These are phyloP conservation scores for Kewa caespitosa DNA, from an alignment of 179 eudicot genomes.

Conservation along the genomic window DNA sequence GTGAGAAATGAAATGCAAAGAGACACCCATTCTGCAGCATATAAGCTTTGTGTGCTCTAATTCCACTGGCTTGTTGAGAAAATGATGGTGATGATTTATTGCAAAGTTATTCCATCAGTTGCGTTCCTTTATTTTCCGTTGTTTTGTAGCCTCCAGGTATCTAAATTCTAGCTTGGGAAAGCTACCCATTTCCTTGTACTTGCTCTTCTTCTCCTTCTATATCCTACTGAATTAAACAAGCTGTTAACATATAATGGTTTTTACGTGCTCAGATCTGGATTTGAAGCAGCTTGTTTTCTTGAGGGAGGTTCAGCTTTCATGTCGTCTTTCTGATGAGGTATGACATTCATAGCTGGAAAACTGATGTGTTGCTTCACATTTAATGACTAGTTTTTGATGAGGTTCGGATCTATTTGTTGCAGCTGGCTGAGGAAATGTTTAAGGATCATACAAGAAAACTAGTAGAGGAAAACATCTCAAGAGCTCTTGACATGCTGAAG, in stretches of 20 bases:
- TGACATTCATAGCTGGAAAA: constrained; percentile 5
- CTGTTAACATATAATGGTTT: not conserved
- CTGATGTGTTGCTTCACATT: not conserved
- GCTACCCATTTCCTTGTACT: no score
- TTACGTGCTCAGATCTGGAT: constrained; percentile 53
- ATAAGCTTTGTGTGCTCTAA: no score
- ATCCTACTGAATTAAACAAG: no score
- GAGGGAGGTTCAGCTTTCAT: constrained; percentile 72
- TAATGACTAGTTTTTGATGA: constrained; percentile 40
- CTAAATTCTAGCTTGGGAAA: no score
- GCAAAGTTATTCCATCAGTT: no score
- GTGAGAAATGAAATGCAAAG: no score
- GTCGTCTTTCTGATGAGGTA: constrained; percentile 89
- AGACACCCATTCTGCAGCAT: no score
- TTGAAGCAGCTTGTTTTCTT: constrained; percentile 58
- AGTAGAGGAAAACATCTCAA: constrained; percentile 71
- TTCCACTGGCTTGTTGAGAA: no score
- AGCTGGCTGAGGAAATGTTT: constrained; percentile 89
- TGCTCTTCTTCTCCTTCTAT: no score
- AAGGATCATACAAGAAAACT: constrained; percentile 75
- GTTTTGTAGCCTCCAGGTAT: no score
- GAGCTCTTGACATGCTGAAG: constrained; percentile 59
- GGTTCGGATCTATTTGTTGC: constrained; percentile 27
- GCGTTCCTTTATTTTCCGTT: no score
- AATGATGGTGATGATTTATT: no score